Conservation (phyloP, 805 yeast species). For the Cyberlindnera suaveolens region DNA sequence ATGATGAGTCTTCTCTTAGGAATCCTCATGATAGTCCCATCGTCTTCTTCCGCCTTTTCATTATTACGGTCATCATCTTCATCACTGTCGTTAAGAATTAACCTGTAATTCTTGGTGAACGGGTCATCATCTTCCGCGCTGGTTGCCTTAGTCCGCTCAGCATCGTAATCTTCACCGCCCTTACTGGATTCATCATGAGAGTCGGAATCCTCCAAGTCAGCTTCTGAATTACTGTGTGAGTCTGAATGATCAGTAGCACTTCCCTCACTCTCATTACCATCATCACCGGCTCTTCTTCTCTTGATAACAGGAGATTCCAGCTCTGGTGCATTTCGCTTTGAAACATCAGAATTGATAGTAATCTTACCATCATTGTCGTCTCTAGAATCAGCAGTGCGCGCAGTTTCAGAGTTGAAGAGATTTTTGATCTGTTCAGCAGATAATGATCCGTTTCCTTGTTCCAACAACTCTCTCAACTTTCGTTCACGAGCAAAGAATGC, state of each 20-base stretch:
- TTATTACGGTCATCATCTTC: conserved; percentile 1
- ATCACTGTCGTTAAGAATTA: not conserved
- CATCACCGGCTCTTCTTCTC: conserved; percentile 5
- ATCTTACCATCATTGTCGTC: not conserved
- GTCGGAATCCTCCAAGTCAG: conserved; percentile 3
- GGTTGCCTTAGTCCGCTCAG: not conserved
- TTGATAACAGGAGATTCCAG: conserved; percentile 8
- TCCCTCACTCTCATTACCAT: not conserved
- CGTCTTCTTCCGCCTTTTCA: conserved; percentile 1
- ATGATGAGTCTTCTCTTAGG: not conserved
- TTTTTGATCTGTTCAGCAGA: conserved; percentile 10
- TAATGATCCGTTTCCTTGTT: conserved; percentile 11
- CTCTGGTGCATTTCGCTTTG: conserved; percentile 3
- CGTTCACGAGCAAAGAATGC: conserved; percentile 54
- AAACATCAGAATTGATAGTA: not conserved
- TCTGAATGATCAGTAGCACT: not conserved
- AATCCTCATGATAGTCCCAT: not conserved
- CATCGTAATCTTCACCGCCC: not conserved
- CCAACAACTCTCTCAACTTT: conserved; percentile 33
- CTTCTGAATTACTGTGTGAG: not conserved
- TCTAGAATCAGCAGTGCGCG: not conserved
- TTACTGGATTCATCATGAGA: conserved; percentile 2
- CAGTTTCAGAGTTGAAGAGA: conserved; percentile 1
- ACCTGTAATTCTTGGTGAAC: too few species aligned
- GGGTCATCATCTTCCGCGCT: not conserved